Base-by-base conservation (phyloP, 371 early-diverging fungal genomes). In the Haplosporangium sp. region DNA sequence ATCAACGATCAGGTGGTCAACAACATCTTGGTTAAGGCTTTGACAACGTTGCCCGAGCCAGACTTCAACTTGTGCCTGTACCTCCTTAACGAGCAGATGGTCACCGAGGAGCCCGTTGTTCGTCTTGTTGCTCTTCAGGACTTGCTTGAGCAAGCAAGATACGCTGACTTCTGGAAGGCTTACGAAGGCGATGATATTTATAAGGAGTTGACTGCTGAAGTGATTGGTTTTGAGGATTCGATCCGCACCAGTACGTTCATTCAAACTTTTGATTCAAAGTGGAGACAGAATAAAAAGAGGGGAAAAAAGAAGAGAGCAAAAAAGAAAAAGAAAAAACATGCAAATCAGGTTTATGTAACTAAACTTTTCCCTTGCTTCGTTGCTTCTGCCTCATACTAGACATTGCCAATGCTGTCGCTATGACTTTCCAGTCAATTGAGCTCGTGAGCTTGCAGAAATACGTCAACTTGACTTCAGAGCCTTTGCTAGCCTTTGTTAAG, bases 51-150 rank as follows among this genome's bases (percentile, higher is more conserved):
- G 58, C 95, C 95, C 57, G 94, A 91, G 74, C 91, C 94, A 20
- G 96, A 96, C 82, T 96, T 96, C 83, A 94, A 93, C 83, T 88
- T 96, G 69, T 95, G 94, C 86, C 84, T 96, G 69, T 94, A 92
- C 83, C 86, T 96, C 59, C 88, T 96, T 67, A 90, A 87, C 57
- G 95, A 95, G 67, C 92, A 90, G 48, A 85, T 92, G 73, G 89
- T 92, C 83, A 82, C 84, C 63, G 90, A 92, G 61, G 86, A 87
- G 40, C 83, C 86, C 42, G 87, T 96, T 34, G 75, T 85, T 56
- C 87, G 88, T 68, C 86, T 97, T 73, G 83, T 92, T n/a, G 83
- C 85, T 44, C 86, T 96, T 56, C 93, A 96, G 83, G 91, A 92
- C 69, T 83, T 90, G 48, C 88, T 97, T 38, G 96, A 96, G 86